Percentiles rank a stretch among this genome's conserved stretches.
phyloP scores from a whole-genome alignment of 441 rosid species.

The Erodium chrysanthum region DNA sequence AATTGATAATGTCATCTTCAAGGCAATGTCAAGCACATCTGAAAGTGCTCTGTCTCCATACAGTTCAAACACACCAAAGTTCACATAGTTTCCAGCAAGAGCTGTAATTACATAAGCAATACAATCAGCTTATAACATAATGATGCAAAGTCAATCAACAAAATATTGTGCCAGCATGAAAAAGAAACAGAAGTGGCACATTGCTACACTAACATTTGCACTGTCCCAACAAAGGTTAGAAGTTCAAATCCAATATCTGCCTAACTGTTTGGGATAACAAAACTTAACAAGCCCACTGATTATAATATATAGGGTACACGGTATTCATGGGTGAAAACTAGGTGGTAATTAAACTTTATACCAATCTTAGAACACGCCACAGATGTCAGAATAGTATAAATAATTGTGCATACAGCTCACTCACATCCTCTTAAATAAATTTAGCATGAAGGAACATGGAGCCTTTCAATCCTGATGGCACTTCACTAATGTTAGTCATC shows the following conservation, averaged over 20 bases:
- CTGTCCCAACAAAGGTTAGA: background rate
- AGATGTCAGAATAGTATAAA: no score
- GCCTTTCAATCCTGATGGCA: background rate
- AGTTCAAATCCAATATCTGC: background rate
- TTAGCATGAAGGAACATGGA: background rate
- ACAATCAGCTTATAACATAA: background rate
- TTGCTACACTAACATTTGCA: background rate
- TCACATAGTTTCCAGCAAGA: conserved; percentile 85
- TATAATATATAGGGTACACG: background rate
- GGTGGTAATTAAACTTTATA: background rate
- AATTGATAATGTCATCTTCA: conserved; percentile 83
- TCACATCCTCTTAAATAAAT: background rate
- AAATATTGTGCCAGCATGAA: background rate
- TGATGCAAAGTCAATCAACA: background rate
- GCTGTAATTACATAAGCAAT: conserved; percentile 42
- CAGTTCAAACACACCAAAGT: conserved; percentile 96
- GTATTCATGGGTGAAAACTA: background rate
- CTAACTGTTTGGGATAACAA: background rate
- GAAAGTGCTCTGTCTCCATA: conserved; percentile 97
- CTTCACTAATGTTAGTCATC: background rate
- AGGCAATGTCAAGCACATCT: conserved; percentile 83
- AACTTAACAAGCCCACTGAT: background rate
- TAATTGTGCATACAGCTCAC: no score
- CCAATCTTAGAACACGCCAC: no score
- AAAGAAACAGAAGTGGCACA: background rate